Conservation (phyloP, 169 alveolate species). For the Amoebophrya sp. region DNA sequence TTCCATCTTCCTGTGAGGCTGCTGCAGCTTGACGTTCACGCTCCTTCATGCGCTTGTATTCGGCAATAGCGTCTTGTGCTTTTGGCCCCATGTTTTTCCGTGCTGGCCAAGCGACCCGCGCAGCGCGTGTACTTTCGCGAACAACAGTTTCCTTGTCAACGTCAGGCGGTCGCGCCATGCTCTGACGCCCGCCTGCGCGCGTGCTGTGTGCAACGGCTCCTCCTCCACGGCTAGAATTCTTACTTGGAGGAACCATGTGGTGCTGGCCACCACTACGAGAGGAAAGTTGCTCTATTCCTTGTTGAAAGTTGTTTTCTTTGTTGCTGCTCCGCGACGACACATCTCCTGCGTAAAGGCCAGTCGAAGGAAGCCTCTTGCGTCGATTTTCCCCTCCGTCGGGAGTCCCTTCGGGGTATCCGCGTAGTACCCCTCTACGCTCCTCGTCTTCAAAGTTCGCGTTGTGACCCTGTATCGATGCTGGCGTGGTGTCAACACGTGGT, state of each 20-base stretch:
- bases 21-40: background rate
- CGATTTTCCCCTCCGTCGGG: too few species aligned
- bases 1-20: background rate
- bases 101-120: background rate
- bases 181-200: background rate
- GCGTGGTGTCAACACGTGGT: too few species aligned
- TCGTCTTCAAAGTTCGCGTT: too few species aligned
- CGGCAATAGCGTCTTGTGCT: background rate
- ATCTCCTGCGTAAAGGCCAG: too few species aligned
- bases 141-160: background rate
- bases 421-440: too few species aligned
- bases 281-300: background rate
- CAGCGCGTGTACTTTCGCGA: background rate
- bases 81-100: background rate
- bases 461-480: too few species aligned
- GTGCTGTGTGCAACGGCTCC: background rate
- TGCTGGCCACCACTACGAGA: background rate
- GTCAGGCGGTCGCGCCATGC: background rate
- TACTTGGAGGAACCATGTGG: background rate
- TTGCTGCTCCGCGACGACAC: too few species aligned
- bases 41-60: background rate
- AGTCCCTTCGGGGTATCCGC: too few species aligned
- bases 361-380: too few species aligned
- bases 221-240: background rate
- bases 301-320: too few species aligned